Base-by-base conservation (phyloP, 2,329 filamentous ascomycete genomes). In the Clarireedia hainanense region DNA sequence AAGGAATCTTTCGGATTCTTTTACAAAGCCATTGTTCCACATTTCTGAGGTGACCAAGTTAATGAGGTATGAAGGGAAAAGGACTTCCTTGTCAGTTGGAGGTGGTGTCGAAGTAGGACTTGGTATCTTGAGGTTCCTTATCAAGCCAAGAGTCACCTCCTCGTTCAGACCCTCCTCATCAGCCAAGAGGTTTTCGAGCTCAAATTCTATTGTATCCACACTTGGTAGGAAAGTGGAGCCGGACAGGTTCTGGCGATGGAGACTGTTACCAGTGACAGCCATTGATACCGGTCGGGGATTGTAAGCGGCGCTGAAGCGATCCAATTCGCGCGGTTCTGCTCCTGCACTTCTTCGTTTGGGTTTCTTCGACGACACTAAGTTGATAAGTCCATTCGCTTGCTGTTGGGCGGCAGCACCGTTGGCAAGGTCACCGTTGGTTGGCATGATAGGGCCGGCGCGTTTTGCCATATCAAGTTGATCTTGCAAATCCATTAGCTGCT, bases 1-100 rank as follows among this genome's bases (percentile, higher is more conserved):
- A 60, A 99, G 80, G 81, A 99, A 99, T 55, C 92, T 88, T 74
- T 99, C 94, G 4, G 94, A 97, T 74, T 99, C 94, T 77, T 99
- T 99, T 66, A 99, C 94, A 69, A 96, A 99, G 47, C 94, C 94
- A 67, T 99, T 99, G 77, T 99, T 99, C 94, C 94, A 99, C 94
- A 99, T 99, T 76, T 99, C 94, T 15, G 91, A 97, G 12, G 94
- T 99, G 61, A 99, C 94, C 59, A 99, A 80, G 73, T 99, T 99
- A 78, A 99, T 99, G 65, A 99, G 85, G 72, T 97, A 99, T 9
- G 94, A 92, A 36, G 94, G 94, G 85, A 99, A 99, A 52, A 99
- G 80, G 23, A 99, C 92, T 72, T 99, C 94, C 76, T 99, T 99
- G 74, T 99, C 94, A 17, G 91, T 96, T 10, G 94, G 92, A 52